These are phyloP conservation scores for Pseudocohnilembus persalinus DNA, from an alignment of 169 alveolate genomes.

Conservation along the genomic window DNA sequence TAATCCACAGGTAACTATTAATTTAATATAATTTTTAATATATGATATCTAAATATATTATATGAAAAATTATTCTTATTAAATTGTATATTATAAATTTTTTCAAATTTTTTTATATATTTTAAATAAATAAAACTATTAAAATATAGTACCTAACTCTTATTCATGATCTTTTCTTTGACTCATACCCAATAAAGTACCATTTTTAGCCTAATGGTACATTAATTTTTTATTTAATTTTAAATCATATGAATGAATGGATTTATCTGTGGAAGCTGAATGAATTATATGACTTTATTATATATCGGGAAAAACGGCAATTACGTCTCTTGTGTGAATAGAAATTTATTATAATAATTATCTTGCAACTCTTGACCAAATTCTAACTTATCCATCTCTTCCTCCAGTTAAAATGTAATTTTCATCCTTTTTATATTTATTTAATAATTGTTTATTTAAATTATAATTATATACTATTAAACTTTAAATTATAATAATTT, in stretches of 20 bases:
- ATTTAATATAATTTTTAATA: neutral
- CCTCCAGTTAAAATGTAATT: slow-evolving; percentile 86
- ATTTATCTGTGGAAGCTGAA: slow-evolving; percentile 76
- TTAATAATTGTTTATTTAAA: neutral
- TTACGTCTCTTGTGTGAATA: slow-evolving; percentile 74
- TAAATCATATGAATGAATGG: slow-evolving; percentile 75
- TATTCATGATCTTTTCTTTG: slow-evolving; percentile 79
- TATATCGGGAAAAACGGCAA: slow-evolving; percentile 79
- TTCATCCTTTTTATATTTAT: slow-evolving; percentile 40
- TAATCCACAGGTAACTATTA: slow-evolving; percentile 71
- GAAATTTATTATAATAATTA: slow-evolving; percentile 71
- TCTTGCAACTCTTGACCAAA: slow-evolving; percentile 82
- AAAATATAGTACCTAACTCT: slow-evolving; percentile 54
- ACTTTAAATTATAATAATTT: neutral
- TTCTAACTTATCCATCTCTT: slow-evolving; percentile 83
- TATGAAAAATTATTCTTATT: too few species aligned
- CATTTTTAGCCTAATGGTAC: slow-evolving; percentile 76
- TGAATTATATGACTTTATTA: slow-evolving; percentile 69
- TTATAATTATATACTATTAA: too few species aligned
- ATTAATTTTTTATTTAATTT: slow-evolving; percentile 75
- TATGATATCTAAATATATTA: too few species aligned
- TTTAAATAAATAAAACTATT: too few species aligned
- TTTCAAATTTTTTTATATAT: too few species aligned
- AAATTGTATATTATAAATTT: too few species aligned
- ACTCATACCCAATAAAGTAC: slow-evolving; percentile 75